Evolutionary conservation across 2,329 filamentous ascomycete genomes (phyloP).

Genomic region (Pleoardoris graminearum): DNA sequence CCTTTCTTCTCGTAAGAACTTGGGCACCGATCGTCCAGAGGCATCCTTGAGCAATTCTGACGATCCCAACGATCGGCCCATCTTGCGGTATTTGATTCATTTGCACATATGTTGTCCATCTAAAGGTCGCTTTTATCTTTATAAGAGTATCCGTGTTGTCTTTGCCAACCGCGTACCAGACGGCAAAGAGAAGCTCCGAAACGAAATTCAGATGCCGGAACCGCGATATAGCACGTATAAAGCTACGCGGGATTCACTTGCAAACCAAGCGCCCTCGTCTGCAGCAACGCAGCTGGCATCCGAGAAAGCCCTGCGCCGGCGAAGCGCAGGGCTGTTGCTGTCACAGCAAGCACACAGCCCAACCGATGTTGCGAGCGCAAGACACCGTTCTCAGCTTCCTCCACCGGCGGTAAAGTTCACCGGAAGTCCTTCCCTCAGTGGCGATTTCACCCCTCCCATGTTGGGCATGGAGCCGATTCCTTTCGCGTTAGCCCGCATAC

Average conservation of each 20-base stretch:
- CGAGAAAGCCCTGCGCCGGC: slow-evolving; percentile 34
- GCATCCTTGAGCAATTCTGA: slow-evolving; percentile 55
- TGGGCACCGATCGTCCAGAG: slow-evolving; percentile 59
- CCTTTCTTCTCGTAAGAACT: slow-evolving; percentile 50
- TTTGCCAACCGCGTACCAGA: slow-evolving; percentile 97
- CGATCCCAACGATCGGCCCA: slow-evolving; percentile 65
- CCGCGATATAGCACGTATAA: slow-evolving; percentile 87
- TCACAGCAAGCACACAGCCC: slow-evolving; percentile 34
- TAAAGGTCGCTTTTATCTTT: slow-evolving; percentile 82
- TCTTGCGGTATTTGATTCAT: slow-evolving; percentile 87
- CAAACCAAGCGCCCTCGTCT: slow-evolving; percentile 25
- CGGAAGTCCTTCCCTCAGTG: slow-evolving; percentile 28
- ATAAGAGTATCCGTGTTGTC: slow-evolving; percentile 90
- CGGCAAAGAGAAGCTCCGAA: slow-evolving; percentile 87
- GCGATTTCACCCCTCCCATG: slow-evolving; percentile 27
- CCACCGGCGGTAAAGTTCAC: slow-evolving; percentile 39
- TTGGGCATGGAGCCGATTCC: slow-evolving; percentile 57
- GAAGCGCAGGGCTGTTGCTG: slow-evolving; percentile 37
- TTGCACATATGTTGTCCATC: slow-evolving; percentile 88
- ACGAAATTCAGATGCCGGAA: slow-evolving; percentile 87
- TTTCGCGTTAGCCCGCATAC: slow-evolving; percentile 48
- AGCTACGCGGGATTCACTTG: slow-evolving; percentile 53
- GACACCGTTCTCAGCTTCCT: slow-evolving; percentile 31
- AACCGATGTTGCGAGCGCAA: slow-evolving; percentile 23
- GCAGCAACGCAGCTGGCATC: slow-evolving; percentile 24